Evolutionary conservation across 2,329 filamentous ascomycete genomes (phyloP), one percentile per base, ranked within the genome.

Genomic region (Pseudopithomyces maydicus): DNA sequence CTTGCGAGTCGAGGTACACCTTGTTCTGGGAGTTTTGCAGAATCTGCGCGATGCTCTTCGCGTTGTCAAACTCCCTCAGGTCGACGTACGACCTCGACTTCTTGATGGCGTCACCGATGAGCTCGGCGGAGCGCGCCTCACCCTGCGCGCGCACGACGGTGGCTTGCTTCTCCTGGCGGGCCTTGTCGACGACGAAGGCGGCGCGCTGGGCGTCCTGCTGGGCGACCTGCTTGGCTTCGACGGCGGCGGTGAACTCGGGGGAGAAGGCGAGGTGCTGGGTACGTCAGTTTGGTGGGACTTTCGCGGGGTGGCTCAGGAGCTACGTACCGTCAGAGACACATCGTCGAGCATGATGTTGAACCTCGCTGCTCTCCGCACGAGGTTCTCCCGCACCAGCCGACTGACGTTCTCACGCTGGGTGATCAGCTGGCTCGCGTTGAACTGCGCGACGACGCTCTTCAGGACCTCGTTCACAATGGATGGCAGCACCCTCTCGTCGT

Each of bases 401-500:
- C 91, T 92, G 55, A 99, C 95, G 77, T 92, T 97, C 82, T 99
- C 95, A 87, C 95, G 90, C 85, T 99, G 95, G 23, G 95, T 99
- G 79, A 99, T 99, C 76, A 99, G 88, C 82, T 99, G 95, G 62
- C 92, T 93, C 65, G 95, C 95, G 77, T 99, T 96, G 84, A 99
- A 99, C 78, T 98, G 95, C 63, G 95, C 95, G 56, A 99, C 95
- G 70, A 99, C 97, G 71, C 93, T 87, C 84, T 99, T 99, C 75
- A 99, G 88, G 69, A 99, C 95, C 87, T 99, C 95, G 82, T 99
- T 99, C 71, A 96, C 95, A 80, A 99, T 99, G 66, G 93, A 97
- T 47, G 95, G 95, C 70, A 99, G 89, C 57, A 99, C 95, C 78
- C 95, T 87, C 85, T 99, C 95, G 72, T 99, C 95, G 76, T 98